These are phyloP conservation scores for Rhynchosporium graminicola DNA, from an alignment of 2,329 filamentous ascomycete species.

Conservation along the genomic window DNA sequence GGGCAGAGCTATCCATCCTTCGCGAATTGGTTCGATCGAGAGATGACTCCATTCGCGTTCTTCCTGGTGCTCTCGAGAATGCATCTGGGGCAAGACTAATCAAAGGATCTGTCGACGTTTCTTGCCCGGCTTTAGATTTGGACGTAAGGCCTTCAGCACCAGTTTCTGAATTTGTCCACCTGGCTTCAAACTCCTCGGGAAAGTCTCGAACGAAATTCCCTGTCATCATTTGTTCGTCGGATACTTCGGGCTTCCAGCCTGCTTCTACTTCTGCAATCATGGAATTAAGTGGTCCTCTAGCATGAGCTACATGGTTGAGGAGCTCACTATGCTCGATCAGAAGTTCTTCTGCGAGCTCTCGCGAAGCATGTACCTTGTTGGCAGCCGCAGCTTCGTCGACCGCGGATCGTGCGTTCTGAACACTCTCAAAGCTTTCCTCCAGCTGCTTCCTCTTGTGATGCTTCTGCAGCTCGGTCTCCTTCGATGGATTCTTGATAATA, in stretches of 20 bases:
- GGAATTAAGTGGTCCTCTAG: slow-evolving; percentile 23
- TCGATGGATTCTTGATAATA: slow-evolving; percentile 20
- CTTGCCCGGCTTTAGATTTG: slow-evolving; percentile 23
- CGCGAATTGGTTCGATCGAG: slow-evolving; percentile 32
- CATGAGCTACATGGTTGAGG: slow-evolving; percentile 29
- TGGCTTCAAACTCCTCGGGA: slow-evolving; percentile 51
- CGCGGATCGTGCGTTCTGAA: slow-evolving; percentile 10
- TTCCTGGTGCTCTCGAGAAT: slow-evolving; percentile 33
- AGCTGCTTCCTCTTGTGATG: slow-evolving; percentile 32
- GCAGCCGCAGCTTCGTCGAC: slow-evolving; percentile 20
- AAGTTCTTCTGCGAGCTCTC: slow-evolving; percentile 31
- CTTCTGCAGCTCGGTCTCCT: slow-evolving; percentile 33
- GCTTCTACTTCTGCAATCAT: slow-evolving; percentile 27
- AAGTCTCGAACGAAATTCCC: slow-evolving; percentile 55
- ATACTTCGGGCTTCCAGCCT: neutral
- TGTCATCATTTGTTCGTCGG: slow-evolving; percentile 41
- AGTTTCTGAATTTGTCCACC: slow-evolving; percentile 43
- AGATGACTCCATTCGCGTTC: slow-evolving; percentile 36
- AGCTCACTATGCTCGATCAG: slow-evolving; percentile 31
- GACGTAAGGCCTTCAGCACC: slow-evolving; percentile 26
- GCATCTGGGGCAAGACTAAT: slow-evolving; percentile 28
- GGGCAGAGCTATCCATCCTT: neutral
- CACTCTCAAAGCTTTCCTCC: slow-evolving; percentile 33
- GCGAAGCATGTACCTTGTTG: slow-evolving; percentile 23
- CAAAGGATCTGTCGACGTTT: slow-evolving; percentile 27